phyloP scores from a whole-genome alignment of 177 flowering plant genomes.

The Vitis hybrid region DNA sequence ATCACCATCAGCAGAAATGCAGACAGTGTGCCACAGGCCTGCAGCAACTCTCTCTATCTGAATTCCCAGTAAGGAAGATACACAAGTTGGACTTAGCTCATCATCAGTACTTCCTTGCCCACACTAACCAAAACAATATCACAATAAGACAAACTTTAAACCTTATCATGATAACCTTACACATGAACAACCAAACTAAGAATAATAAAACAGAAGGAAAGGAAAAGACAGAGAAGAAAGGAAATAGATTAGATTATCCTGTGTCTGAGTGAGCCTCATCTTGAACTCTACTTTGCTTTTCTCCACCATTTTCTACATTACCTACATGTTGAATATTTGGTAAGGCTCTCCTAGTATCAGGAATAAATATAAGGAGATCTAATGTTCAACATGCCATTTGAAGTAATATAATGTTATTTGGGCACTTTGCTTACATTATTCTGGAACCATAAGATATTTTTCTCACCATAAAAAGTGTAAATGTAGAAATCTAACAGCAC shows the following conservation, averaged over 20 bases:
- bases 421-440: neutral
- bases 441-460: neutral
- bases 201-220: neutral
- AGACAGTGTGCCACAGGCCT: constrained; percentile 96
- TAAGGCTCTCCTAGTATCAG: constrained; percentile 9
- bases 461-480: neutral
- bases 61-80: constrained; percentile 84
- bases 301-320: constrained; percentile 45
- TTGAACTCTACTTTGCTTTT: constrained; percentile 44
- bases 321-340: constrained; percentile 48
- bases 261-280: constrained; percentile 45
- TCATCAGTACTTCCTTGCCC: constrained; percentile 99
- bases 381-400: neutral
- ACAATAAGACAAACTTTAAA: constrained; percentile 4
- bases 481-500: neutral
- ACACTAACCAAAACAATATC: constrained; percentile 57
- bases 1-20: constrained; percentile 86
- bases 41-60: constrained; percentile 70
- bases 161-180: neutral
- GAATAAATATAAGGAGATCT: neutral
- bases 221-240: constrained; percentile 5
- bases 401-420: neutral
- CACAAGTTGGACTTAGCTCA: constrained; percentile 84
- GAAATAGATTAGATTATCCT: constrained; percentile 21
- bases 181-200: neutral